Conservation (phyloP, 257 asterid genomes). For the Primulina tabacum region DNA sequence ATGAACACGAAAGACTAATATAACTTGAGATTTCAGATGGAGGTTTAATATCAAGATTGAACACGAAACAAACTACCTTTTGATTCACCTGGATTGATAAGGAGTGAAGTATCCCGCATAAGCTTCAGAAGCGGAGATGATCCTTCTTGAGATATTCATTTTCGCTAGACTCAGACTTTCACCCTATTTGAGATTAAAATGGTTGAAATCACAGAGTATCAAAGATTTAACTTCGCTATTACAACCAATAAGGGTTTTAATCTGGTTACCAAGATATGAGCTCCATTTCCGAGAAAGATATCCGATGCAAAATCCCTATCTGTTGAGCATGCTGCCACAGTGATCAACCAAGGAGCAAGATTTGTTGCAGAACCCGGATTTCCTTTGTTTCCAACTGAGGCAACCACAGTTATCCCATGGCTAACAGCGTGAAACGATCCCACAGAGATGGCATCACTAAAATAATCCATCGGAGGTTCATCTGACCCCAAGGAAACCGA, state of each 20-base stretch:
- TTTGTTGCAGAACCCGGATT: conserved; percentile 66
- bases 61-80: conserved; percentile 62
- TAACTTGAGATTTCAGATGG: conserved; percentile 30
- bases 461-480: conserved; percentile 76
- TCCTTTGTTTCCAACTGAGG: conserved; percentile 86
- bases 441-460: conserved; percentile 79
- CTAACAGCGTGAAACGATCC: conserved; percentile 88
- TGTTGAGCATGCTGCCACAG: conserved; percentile 84
- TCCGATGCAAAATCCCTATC: conserved; percentile 75
- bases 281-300: conserved; percentile 70
- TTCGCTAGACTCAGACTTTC: conserved; percentile 61
- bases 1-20: conserved; percentile 26
- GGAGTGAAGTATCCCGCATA: conserved; percentile 89
- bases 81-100: conserved; percentile 98
- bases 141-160: conserved; percentile 45
- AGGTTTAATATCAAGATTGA: conserved; percentile 25
- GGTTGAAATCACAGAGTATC: conserved; percentile 11
- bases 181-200: conserved; percentile 47
- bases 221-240: neutral
- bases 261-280: conserved; percentile 50
- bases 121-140: conserved; percentile 79
- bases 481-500: conserved; percentile 85
- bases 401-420: conserved; percentile 74
- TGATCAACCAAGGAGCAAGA: conserved; percentile 93
- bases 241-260: neutral